phyloP scores from a whole-genome alignment of 192 early-diverging fungal species.

The Endogone sp. region DNA sequence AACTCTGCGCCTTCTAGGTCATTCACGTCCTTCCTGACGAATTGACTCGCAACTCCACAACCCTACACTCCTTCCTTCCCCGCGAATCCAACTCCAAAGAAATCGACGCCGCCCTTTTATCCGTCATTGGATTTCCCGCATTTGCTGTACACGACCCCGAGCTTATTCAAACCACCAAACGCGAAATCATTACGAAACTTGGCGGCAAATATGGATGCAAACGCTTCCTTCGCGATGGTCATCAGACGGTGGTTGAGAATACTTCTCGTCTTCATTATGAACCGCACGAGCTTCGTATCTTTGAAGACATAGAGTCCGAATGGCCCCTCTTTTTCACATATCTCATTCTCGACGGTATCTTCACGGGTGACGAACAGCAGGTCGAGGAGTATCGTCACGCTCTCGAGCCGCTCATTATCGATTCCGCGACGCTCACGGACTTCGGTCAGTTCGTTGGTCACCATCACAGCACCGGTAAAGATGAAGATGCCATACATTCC shows the following conservation, averaged over 20 bases:
- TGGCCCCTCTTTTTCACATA: conserved; percentile 92
- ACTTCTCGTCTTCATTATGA: conserved; percentile 75
- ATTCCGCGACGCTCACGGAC: conserved; percentile 53
- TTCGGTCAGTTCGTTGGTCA: conserved; percentile 36
- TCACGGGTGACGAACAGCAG: conserved; percentile 59
- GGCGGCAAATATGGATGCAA: conserved; percentile 80
- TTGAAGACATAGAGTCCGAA: conserved; percentile 84
- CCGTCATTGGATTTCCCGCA: conserved; percentile 86
- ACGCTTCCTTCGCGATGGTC: conserved; percentile 82
- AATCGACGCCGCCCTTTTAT: conserved; percentile 77
- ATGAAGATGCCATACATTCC: conserved; percentile 24
- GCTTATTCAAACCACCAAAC: conserved; percentile 58
- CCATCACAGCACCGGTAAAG: conserved; percentile 17
- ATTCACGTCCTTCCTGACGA: conserved; percentile 87
- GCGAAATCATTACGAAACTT: conserved; percentile 78
- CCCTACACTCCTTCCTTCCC: conserved; percentile 71
- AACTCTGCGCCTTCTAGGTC: conserved; percentile 33
- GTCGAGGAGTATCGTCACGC: conserved; percentile 67
- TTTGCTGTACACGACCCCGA: conserved; percentile 73
- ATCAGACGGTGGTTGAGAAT: conserved; percentile 80
- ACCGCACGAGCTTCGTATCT: conserved; percentile 73
- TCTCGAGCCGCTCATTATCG: conserved; percentile 66
- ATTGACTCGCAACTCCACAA: conserved; percentile 76
- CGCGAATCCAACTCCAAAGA: conserved; percentile 86
- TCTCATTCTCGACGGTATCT: conserved; percentile 77